A percentile compares a stretch with the other conserved stretches of the same genome.
Evolutionary conservation across 176 grass and related monocot species (phyloP).

Genomic region (Phyllostachys edulis): DNA sequence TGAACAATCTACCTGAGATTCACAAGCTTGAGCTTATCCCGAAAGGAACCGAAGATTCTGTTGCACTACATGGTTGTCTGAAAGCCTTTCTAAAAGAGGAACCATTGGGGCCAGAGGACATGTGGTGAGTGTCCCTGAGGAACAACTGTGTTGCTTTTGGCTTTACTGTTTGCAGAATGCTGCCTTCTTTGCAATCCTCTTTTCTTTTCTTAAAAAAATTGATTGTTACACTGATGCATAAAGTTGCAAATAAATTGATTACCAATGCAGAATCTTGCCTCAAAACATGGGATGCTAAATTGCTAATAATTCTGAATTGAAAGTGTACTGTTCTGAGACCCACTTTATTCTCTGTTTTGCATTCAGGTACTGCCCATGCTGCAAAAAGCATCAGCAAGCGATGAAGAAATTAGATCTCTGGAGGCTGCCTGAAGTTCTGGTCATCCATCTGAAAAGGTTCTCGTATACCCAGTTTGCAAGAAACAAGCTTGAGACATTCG

Average conservation of each 20-base stretch:
- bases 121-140: constrained; percentile 67
- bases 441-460: constrained; percentile 96
- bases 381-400: constrained; percentile 87
- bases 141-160: constrained; percentile 37
- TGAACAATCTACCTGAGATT: constrained; percentile 61
- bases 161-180: constrained; percentile 36
- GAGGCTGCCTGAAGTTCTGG: constrained; percentile 85
- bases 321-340: constrained; percentile 21
- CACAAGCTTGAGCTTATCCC: constrained; percentile 67
- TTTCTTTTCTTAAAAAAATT: constrained; percentile 24
- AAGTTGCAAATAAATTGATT: constrained; percentile 14
- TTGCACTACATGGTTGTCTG: constrained; percentile 74
- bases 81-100: constrained; percentile 92
- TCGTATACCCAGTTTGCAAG: constrained; percentile 77
- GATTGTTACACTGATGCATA: background rate
- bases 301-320: constrained; percentile 13
- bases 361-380: constrained; percentile 84
- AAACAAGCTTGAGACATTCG: constrained; percentile 88
- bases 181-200: background rate
- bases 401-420: constrained; percentile 96
- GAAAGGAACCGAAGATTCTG: constrained; percentile 64
- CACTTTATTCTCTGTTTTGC: constrained; percentile 21
- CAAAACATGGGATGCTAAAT: background rate
- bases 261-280: background rate
- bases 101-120: constrained; percentile 78